Evolutionary conservation across 768 basidiomycete genomes (phyloP), one percentile per base, ranked within the genome.

Genomic region (Tubosaeta brunneosetosa): DNA sequence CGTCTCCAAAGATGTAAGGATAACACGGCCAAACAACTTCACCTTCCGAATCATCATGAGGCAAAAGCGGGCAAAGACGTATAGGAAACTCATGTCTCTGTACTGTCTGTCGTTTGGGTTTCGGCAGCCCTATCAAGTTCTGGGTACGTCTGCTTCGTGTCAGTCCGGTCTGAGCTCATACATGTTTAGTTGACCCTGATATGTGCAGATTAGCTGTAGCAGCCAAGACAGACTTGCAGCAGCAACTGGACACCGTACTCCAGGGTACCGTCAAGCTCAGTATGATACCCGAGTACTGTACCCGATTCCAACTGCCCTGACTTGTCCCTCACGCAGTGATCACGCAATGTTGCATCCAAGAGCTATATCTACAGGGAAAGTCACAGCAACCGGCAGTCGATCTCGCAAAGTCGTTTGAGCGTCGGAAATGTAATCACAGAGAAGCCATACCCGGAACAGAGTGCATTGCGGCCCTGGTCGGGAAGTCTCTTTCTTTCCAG

Each of bases 301-400:
- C 63, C 62, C 47, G 44, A 13, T 44, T 55, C 17, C n/a, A 29
- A 19, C 46, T 46, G 17, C 42, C 49, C 66, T 72, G 63, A 74
- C 77, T 66, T 71, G 73, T 72, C 31, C 74, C 76, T 73, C 72
- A 69, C 69, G 52, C 60, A 97, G 97, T 99, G 95, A 97, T 99
- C 68, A 97, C 97, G 0, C 95, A 98, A 66, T 99, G 97, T 69
- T 95, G 87, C 66, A 93, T 99, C 38, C 85, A 94, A 59, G 91
- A 92, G 65, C 78, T 99, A 2, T 98, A 99, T 72, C 78, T 92
- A 3, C 81, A 86, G 51, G 94, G 92, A 12, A 82, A 79, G 53
- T 63, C 76, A 2, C 79, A 80, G 29, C 94, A 97, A 64, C 71
- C 80, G 0, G 81, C 85, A 0, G 85, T 92, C 0, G 91, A 97